Conservation (phyloP, 805 yeast species). For the Barnettozyma vustinii region DNA sequence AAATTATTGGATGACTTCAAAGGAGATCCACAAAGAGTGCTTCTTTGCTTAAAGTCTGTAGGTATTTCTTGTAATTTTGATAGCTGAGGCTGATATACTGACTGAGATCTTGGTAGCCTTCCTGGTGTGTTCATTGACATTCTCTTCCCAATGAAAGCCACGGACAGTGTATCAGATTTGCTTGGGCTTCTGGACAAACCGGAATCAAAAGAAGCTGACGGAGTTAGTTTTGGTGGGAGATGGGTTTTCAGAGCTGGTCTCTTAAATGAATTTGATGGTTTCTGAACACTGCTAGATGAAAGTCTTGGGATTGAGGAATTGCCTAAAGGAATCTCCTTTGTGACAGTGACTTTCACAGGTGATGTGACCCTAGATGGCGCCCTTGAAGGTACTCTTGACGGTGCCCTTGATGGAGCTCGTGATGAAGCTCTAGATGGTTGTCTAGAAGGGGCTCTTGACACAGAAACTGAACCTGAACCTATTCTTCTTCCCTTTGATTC, state of each 20-base stretch:
- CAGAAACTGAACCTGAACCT: conserved; percentile 15
- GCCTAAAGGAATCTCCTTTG: neutral
- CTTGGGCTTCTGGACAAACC: conserved; percentile 14
- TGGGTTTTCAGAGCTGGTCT: conserved; percentile 10
- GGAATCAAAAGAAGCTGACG: conserved; percentile 13
- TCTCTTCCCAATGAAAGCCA: conserved; percentile 9
- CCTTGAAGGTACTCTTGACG: conserved; percentile 15
- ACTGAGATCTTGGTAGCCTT: conserved; percentile 16
- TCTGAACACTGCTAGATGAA: conserved; percentile 16
- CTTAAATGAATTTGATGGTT: conserved; percentile 13
- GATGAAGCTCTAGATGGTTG: too few species aligned
- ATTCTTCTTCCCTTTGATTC: conserved; percentile 21
- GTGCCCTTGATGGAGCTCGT: conserved; percentile 11
- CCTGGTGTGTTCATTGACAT: conserved; percentile 9
- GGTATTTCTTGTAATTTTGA: conserved; percentile 13
- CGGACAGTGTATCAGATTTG: conserved; percentile 6
- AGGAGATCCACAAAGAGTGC: conserved; percentile 11
- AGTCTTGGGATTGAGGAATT: conserved; percentile 8
- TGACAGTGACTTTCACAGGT: conserved; percentile 12
- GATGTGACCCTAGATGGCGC: conserved; percentile 12
- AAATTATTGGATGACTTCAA: conserved; percentile 12
- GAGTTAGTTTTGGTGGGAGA: conserved; percentile 10
- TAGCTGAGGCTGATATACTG: conserved; percentile 21
- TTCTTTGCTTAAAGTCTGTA: conserved; percentile 6
- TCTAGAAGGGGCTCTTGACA: conserved; percentile 17